Percentiles rank a stretch among this genome's conserved stretches.
Evolutionary conservation across 2,329 filamentous ascomycete genomes (phyloP).

Genomic region (Colletotrichum godetiae): DNA sequence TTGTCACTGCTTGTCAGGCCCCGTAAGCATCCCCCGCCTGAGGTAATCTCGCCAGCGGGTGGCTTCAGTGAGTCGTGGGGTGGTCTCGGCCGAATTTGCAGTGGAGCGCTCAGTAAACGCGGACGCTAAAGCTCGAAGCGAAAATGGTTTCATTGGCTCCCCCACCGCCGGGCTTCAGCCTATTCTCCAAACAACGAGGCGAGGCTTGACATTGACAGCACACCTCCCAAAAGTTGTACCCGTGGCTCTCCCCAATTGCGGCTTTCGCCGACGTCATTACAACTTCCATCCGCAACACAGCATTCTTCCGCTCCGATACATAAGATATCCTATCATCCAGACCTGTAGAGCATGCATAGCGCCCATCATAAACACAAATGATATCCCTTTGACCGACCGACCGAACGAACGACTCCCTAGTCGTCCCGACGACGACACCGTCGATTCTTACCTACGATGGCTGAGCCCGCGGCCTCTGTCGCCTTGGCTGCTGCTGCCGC

Average conservation of each 20-base stretch:
- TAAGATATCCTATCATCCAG: background rate
- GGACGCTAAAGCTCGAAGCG: background rate
- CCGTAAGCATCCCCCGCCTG: too few relatives aligned
- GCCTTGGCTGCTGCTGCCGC: constrained; percentile 19
- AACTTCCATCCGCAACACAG: constrained; percentile 7
- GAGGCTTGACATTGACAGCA: constrained; percentile 33
- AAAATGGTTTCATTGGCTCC: background rate
- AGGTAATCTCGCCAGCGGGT: background rate
- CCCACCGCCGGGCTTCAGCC: background rate
- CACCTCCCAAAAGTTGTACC: constrained; percentile 13
- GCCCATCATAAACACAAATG: constrained; percentile 6
- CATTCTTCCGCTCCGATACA: background rate
- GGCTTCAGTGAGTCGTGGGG: constrained; percentile 11
- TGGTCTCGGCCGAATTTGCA: constrained; percentile 27
- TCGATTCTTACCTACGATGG: constrained; percentile 20
- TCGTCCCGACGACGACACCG: background rate
- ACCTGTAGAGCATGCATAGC: constrained; percentile 25
- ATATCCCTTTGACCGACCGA: constrained; percentile 15
- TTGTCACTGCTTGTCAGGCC: background rate
- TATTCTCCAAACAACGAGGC: constrained; percentile 15
- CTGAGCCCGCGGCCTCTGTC: constrained; percentile 28
- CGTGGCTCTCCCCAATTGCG: constrained; percentile 3
- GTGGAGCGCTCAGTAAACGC: constrained; percentile 20
- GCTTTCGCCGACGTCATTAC: constrained; percentile 33
- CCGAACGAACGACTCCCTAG: background rate